Conservation (phyloP, 1,139 yeast genomes). For the Yamadazyma jaroonii region DNA sequence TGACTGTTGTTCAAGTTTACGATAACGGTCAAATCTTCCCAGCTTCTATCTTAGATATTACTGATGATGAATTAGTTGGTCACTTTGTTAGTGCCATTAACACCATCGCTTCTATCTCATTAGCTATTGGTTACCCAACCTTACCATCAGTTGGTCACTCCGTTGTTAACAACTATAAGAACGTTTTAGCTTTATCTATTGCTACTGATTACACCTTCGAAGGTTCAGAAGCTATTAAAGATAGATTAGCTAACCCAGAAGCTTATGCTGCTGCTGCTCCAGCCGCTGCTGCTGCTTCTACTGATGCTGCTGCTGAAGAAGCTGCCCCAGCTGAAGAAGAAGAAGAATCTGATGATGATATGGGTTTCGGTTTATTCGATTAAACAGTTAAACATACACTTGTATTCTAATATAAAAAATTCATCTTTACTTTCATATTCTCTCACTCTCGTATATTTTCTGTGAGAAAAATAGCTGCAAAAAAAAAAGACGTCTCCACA, state of each 20-base stretch:
- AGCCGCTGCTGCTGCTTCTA: constrained; percentile 85
- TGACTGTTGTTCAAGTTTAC: constrained; percentile 94
- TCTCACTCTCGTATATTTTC: neutral
- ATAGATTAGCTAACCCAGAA: constrained; percentile 76
- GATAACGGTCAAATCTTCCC: constrained; percentile 99
- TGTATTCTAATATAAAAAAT: constrained; percentile 11
- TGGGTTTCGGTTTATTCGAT: constrained; percentile 93
- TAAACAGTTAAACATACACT: constrained; percentile 39
- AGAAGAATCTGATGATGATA: constrained; percentile 68
- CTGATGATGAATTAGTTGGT: constrained; percentile 91
- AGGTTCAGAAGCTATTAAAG: constrained; percentile 98
- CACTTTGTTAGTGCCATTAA: constrained; percentile 92
- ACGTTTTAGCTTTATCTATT: constrained; percentile 94
- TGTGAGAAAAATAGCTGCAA: constrained; percentile 5
- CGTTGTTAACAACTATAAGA: constrained; percentile 98
- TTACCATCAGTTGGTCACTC: constrained; percentile 99
- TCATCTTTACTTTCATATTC: neutral
- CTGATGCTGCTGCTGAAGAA: constrained; percentile 62
- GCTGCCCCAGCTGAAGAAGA: constrained; percentile 72
- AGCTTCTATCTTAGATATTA: constrained; percentile 93
- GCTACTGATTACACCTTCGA: constrained; percentile 99
- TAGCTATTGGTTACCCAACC: constrained; percentile 99
- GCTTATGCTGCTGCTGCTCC: constrained; percentile 99
- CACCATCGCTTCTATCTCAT: constrained; percentile 93
- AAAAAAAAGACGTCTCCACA: constrained; percentile 3